These are phyloP conservation scores for Fraxinus sp. DNA, from an alignment of 305 asterid genomes.

Conservation along the genomic window DNA sequence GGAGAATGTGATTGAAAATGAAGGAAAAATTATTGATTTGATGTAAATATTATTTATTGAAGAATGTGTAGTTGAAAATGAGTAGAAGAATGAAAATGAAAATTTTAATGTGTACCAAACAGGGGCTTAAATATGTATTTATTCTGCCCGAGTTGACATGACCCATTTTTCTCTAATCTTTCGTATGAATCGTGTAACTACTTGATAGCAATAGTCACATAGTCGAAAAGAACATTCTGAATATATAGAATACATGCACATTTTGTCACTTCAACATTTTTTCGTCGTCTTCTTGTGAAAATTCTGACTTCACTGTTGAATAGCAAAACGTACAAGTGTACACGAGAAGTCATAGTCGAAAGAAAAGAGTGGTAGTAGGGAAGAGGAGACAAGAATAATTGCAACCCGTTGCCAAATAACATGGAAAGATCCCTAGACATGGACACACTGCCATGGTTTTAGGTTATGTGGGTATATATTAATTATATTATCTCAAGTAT, in stretches of 20 bases:
- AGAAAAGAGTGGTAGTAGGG: slow-evolving; percentile 13
- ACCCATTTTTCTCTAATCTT: too few species aligned
- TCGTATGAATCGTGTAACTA: neutral
- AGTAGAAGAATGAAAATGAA: too few species aligned
- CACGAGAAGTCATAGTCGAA: neutral
- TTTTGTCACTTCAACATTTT: neutral
- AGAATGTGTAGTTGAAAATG: too few species aligned
- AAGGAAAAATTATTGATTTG: too few species aligned
- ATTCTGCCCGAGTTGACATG: neutral
- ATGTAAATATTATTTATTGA: too few species aligned
- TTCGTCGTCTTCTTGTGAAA: neutral
- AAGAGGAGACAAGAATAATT: slow-evolving; percentile 57
- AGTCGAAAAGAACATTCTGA: neutral
- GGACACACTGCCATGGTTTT: slow-evolving; percentile 44
- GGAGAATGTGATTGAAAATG: too few species aligned
- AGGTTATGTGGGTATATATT: neutral
- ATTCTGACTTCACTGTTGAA: neutral
- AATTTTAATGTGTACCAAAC: too few species aligned
- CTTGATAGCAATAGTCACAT: too few species aligned
- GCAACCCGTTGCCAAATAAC: slow-evolving; percentile 50
- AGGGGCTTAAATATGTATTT: too few species aligned
- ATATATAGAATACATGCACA: neutral
- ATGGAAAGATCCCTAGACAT: slow-evolving; percentile 87
- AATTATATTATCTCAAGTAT: neutral
- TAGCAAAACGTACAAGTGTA: neutral